Base-by-base conservation (phyloP, 2,329 filamentous ascomycete species). In the Alternaria atra region DNA sequence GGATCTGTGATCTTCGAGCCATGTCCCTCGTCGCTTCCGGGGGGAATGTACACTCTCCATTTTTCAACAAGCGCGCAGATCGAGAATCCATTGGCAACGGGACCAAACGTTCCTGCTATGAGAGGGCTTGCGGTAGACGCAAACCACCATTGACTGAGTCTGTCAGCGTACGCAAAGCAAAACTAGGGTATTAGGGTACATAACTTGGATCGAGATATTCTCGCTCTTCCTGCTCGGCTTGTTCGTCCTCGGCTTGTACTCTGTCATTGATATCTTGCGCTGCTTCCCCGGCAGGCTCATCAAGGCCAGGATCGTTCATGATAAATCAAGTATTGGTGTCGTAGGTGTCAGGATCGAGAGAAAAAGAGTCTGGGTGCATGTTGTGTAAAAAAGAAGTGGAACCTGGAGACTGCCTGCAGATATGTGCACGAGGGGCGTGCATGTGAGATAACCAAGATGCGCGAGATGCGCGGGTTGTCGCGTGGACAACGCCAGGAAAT, bases 101-200 rank as follows among this genome's bases (percentile, higher is more conserved):
- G 84, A 0, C 84, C 84, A 66, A 86, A 85, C 0, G 84, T 86
- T 44, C 80, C 80, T 4, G 86, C 86, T 35, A 87, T 77, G 3
- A 89, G 77, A 13, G 87, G 87, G 67, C 84, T 85, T 32, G 82
- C 85, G 8, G 86, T 88, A 20, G 84, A 86, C 3, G 86, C 85
- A 69, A 88, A 85, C 86, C 86, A 89, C 85, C 86, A 89, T 56
- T 82, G 80, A 69, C 81, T 83, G 44, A 6, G 12, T 17, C 13
- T n/a, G 43, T 73, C 50, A 70, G 61, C 40, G 29, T 42, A 46
- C 37, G 29, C 9, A 15, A 20, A 42, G 17, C 6, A 46, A 15
- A 17, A 9, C 20, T 17, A 6, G 9, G 4, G 27, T 27, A 48
- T 20, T 44, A 20, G 8, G 27, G 12, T 29, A 35, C 68, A 35